Base-by-base conservation (phyloP, 805 yeast species). In the Wickerhamomyces bisporus region DNA sequence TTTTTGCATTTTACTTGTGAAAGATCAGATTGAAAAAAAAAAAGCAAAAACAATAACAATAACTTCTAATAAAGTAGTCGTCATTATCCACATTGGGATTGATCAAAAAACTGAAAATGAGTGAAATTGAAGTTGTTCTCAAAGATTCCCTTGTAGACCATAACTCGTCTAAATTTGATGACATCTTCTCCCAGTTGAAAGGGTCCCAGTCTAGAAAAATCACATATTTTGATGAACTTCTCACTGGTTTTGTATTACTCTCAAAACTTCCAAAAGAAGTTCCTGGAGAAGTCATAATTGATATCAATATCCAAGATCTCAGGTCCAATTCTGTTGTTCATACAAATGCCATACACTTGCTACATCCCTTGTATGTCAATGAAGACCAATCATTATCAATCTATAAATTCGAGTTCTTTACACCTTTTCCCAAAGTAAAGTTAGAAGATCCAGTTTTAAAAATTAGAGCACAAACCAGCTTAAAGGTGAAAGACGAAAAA, bases 351-450 rank as follows among this genome's bases (percentile, higher is more conserved):
- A 4, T 24, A 4, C n/a, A 25, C 5, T 14, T 32, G 13, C 6
- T n/a, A 10, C 12, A 24, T 19, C 34, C 34, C 10, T n/a, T 15
- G 9, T 7, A 12, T 18, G 34, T 20, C 24, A 14, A 2, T 24
- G 17, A 18, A 2, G 21, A 32, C 6, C 36, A 36, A 0, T 23
- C 39, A 5, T 17, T 29, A 6, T 8, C 29, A 3, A 28, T 44
- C 2, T 52, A 41, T 36, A 41, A 36, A 11, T 47, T 54, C 28
- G 35, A 35, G 5, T 6, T 41, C 7, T 41, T 47, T 20, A 34
- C 48, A 4, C 32, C 48, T 4, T 53, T 49, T 36, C 59, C 59
- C 13, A 54, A 52, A 38, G 21, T 43, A 10, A 47, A 43, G 31
- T 24, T 54, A 4, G 42, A 40, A 8, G 43, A 48, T 5, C 55